These are phyloP conservation scores for Chalara sp. DNA, from an alignment of 2,329 filamentous ascomycete species.

Conservation along the genomic window DNA sequence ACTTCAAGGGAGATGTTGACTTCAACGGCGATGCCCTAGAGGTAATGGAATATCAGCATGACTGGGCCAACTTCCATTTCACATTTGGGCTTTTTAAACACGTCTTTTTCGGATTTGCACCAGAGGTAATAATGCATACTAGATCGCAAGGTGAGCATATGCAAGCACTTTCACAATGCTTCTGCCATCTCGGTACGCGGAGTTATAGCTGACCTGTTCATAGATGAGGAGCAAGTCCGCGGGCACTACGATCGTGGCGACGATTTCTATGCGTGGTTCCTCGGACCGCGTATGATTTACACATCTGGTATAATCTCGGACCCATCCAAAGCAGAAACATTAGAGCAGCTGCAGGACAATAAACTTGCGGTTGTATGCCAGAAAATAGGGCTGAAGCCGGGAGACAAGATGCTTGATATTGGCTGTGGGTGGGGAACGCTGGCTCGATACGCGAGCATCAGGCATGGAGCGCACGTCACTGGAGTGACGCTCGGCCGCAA, in stretches of 20 bases:
- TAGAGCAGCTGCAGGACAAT: slow-evolving; percentile 33
- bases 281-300: slow-evolving; percentile 30
- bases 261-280: slow-evolving; percentile 29
- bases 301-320: slow-evolving; percentile 28
- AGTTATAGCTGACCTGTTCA: neutral
- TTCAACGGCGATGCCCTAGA: slow-evolving; percentile 29
- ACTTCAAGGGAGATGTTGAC: slow-evolving; percentile 26
- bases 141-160: slow-evolving; percentile 7
- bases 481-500: slow-evolving; percentile 66
- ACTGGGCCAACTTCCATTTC: slow-evolving; percentile 28
- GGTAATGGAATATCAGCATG: slow-evolving; percentile 28
- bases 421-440: slow-evolving; percentile 65
- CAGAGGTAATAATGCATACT: slow-evolving; percentile 25
- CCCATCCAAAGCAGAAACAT: slow-evolving; percentile 22
- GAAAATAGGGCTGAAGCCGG: slow-evolving; percentile 56
- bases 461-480: slow-evolving; percentile 70
- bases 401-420: slow-evolving; percentile 58
- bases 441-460: slow-evolving; percentile 62
- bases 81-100: slow-evolving; percentile 26
- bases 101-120: slow-evolving; percentile 24
- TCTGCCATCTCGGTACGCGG: neutral
- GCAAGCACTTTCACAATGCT: neutral
- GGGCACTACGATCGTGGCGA: slow-evolving; percentile 28
- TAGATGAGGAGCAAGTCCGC: slow-evolving; percentile 27
- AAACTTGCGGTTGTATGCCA: slow-evolving; percentile 61